Evolutionary conservation across 305 asterid genomes (phyloP), one percentile per base, ranked within the genome.

Genomic region (Striga hermonthica): DNA sequence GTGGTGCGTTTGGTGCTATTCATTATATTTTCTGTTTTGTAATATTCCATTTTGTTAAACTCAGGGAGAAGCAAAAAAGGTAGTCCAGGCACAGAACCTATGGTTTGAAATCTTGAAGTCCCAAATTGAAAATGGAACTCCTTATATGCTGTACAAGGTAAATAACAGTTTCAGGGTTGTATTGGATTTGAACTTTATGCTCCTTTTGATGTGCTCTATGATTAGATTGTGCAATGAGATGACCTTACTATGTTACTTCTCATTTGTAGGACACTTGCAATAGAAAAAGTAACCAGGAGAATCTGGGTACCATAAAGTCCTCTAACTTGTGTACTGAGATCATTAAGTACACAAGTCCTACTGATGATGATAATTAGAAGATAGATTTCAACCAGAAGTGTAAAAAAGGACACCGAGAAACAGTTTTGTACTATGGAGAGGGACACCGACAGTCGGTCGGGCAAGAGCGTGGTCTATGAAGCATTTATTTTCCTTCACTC

Each of bases 41-140:
- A 7, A 66, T 13, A 3, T 54, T 59, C 4, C 28, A 2, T 44
- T 69, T 69, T 56, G 70, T 12, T 75, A 57, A 57, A 57, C 65
- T 69, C 75, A 93, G 99, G 97, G 94, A n/a, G 87, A 88, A 74
- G 94, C 90, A 54, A 93, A 90, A 80, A 90, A 88, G 60, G 88
- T 83, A 71, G 92, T 93, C 12, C 88, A 77, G 66, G 99, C 99
- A 11, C 95, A 80, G 49, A 71, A 62, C 71, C 78, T 93, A 10
- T 93, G 99, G 99, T 82, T 86, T 81, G 96, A 84, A 69, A 85
- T 93, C 71, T 66, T 86, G 73, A 90, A 80, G 76, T 84, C 99
- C 28, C 99, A 93, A 72, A 83, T 90, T 78, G 99, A 93, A 79
- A 90, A 97, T 9, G 99, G 99, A 70, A 88, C 91, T 49, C 99